Percentiles rank a stretch among this genome's conserved stretches.
phyloP scores from a whole-genome alignment of 768 basidiomycete genomes.

The Leccinum obscurum region DNA sequence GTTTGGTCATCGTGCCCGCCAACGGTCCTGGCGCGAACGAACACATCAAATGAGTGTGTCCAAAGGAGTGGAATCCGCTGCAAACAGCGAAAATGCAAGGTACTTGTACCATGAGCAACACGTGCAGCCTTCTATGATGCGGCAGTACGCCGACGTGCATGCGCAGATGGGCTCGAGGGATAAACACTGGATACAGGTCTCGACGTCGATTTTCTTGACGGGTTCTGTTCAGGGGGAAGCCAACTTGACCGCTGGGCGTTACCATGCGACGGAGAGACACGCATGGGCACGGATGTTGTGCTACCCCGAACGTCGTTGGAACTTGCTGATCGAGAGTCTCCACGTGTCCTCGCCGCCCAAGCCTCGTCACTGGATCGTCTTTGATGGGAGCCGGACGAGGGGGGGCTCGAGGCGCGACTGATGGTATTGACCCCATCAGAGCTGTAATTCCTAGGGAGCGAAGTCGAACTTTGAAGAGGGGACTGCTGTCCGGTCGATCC shows the following conservation, averaged over 20 bases:
- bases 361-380: constrained; percentile 36
- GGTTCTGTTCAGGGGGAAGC: constrained; percentile 20
- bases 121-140: constrained; percentile 21
- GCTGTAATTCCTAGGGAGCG: constrained; percentile 27
- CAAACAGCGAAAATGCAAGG: constrained; percentile 13
- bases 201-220: constrained; percentile 13
- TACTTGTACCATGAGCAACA: background rate
- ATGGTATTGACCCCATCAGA: constrained; percentile 21
- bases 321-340: constrained; percentile 18
- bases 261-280: constrained; percentile 11
- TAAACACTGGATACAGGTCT: constrained; percentile 22
- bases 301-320: constrained; percentile 17
- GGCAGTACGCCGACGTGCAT: constrained; percentile 20
- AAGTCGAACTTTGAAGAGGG: constrained; percentile 21
- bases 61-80: constrained; percentile 20
- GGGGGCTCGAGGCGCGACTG: constrained; percentile 21
- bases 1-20: too few species aligned
- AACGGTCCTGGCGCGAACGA: too few species aligned
- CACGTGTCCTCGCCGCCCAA: constrained; percentile 11
- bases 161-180: constrained; percentile 9
- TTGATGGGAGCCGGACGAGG: constrained; percentile 25
- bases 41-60: constrained; percentile 25
- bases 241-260: constrained; percentile 26
- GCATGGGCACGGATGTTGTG: constrained; percentile 11
- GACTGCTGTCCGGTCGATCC: constrained; percentile 35